A percentile compares a stretch with the other conserved stretches of the same genome.
Conservation (phyloP, 2,329 filamentous ascomycete genomes). For the Arthrinium puccinioides region DNA sequence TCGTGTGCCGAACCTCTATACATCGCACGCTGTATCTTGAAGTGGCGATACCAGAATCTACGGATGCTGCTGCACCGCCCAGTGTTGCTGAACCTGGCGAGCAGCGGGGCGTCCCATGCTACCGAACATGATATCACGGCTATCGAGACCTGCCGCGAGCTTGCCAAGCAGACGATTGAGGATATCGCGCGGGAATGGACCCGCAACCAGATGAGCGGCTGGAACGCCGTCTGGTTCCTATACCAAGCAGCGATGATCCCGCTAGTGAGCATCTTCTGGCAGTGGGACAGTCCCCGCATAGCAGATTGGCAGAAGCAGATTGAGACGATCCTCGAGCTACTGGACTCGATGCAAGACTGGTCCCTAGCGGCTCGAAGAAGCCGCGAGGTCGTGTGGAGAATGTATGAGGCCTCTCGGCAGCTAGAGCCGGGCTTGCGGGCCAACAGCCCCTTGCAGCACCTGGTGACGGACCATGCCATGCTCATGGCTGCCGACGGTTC, state of each 20-base stretch:
- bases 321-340: slow-evolving; percentile 50
- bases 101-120: slow-evolving; percentile 42
- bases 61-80: slow-evolving; percentile 71
- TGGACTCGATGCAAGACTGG: slow-evolving; percentile 59
- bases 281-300: slow-evolving; percentile 43
- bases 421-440: slow-evolving; percentile 26
- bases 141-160: slow-evolving; percentile 60
- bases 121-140: slow-evolving; percentile 58
- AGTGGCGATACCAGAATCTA: slow-evolving; percentile 75
- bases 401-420: slow-evolving; percentile 50
- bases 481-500: slow-evolving; percentile 25
- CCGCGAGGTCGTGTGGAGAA: slow-evolving; percentile 54
- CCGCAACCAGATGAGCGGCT: slow-evolving; percentile 68
- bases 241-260: slow-evolving; percentile 78
- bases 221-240: slow-evolving; percentile 77
- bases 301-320: slow-evolving; percentile 50
- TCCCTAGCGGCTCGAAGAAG: slow-evolving; percentile 56
- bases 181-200: slow-evolving; percentile 66
- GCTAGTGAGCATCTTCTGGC: slow-evolving; percentile 66
- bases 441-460: slow-evolving; percentile 24
- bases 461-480: slow-evolving; percentile 27
- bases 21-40: slow-evolving; percentile 67
- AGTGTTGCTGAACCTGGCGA: slow-evolving; percentile 59
- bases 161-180: slow-evolving; percentile 64
- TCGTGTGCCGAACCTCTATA: slow-evolving; percentile 64